Base-by-base conservation (phyloP, 2,329 filamentous ascomycete genomes). In the Claviceps humidiphila region DNA sequence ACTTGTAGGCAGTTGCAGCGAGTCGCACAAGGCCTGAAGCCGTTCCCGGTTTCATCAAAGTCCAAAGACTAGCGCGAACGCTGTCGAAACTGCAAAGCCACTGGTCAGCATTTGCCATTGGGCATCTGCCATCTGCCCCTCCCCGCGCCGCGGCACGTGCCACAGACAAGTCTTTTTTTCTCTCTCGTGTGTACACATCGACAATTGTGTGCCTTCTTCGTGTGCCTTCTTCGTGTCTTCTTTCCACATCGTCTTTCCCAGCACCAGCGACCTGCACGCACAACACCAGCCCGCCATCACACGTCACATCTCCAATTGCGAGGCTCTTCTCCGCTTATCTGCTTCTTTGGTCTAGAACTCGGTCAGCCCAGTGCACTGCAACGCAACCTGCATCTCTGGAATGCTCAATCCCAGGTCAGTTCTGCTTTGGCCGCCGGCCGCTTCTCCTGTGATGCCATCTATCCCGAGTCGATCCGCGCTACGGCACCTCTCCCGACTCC, bases 371-470 rank as follows among this genome's bases (percentile, higher is more conserved):
- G 42, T 43, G 37, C 51, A 43, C 41, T 40, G 51, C 52, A 40
- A 45, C 40, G 48, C 45, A 49, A 49, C 39, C 48, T 7, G 30
- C 42, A 45, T 43, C 42, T 47, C 48, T 49, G 48, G 34, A 49
- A 47, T 51, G 30, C 38, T 44, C 24, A 20, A 44, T 45, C 24
- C 20, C 44, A 50, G 51, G 53, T 55, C 44, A 55, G 51, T 55
- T n/a, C 22, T 38, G 42, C 51, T 51, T 47, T 38, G 53, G 53
- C 47, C 53, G 16, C 49, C 43, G 53, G 53, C 53, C 53, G 51
- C 43, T 53, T 53, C 47, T 51, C 44, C 40, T 41, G 47, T 55
- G 47, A 47, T 30, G 49, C 51, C 45, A 26, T 52, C 30, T 26
- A 9, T 39, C 47, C 47, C 17, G 8, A 46, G 40, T 41, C 44